phyloP scores from a whole-genome alignment of 2,329 filamentous ascomycete species.

The Neoarthrinium moseri region DNA sequence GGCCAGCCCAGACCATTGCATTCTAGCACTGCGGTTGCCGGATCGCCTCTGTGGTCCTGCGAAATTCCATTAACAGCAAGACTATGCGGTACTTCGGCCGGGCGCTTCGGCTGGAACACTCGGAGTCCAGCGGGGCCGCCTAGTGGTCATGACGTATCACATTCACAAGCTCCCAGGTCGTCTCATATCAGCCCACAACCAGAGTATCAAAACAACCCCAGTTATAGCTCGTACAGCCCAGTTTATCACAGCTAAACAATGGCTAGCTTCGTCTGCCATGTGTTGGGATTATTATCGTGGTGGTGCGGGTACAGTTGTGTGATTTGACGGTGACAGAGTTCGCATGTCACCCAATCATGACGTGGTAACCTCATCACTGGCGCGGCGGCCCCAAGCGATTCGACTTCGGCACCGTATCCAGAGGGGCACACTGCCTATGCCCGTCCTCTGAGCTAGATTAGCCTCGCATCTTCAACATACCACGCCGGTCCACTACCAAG shows the following conservation, averaged over 20 bases:
- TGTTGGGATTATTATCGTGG: too few relatives aligned
- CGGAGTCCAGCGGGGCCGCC: not conserved
- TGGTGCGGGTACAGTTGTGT: not conserved
- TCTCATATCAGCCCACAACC: constrained; percentile 3
- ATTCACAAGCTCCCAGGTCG: not conserved
- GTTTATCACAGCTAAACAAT: too few relatives aligned
- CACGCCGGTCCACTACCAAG: not conserved
- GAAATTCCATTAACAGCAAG: not conserved
- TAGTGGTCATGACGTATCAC: constrained; percentile 1
- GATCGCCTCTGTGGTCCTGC: too few relatives aligned
- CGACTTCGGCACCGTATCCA: too few relatives aligned
- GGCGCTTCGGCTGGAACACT: not conserved
- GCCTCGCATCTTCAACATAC: not conserved
- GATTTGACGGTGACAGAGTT: not conserved
- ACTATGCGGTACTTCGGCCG: not conserved
- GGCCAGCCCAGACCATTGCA: too few relatives aligned
- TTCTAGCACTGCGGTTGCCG: too few relatives aligned
- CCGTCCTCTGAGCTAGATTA: not conserved
- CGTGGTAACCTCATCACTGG: not conserved
- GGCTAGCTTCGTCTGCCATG: too few relatives aligned
- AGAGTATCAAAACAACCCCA: not conserved
- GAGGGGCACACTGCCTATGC: too few relatives aligned
- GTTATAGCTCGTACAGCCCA: too few relatives aligned
- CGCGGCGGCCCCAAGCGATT: too few relatives aligned
- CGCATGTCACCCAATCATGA: not conserved